Conservation (phyloP, 2,329 filamentous ascomycete genomes). For the Davidsoniella australis region DNA sequence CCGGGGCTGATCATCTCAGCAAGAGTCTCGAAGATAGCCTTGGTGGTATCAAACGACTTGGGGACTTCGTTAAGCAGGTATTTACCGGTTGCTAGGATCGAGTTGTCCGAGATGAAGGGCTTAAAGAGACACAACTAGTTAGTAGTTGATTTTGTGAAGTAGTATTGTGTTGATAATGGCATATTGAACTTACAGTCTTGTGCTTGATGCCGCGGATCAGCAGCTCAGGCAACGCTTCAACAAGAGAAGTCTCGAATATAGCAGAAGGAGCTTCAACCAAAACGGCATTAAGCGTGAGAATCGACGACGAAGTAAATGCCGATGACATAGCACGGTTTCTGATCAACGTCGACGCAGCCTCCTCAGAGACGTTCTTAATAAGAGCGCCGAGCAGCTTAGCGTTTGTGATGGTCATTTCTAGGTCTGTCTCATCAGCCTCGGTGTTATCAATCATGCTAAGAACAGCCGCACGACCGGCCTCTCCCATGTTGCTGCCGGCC, state of each 20-base stretch:
- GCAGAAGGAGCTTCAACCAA: slow-evolving; percentile 61
- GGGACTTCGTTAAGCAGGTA: slow-evolving; percentile 56
- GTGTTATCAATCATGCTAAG: slow-evolving; percentile 66
- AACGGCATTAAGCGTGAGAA: slow-evolving; percentile 77
- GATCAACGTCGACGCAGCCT: slow-evolving; percentile 41
- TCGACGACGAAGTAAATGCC: slow-evolving; percentile 59
- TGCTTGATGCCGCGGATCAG: slow-evolving; percentile 65
- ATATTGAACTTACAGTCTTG: slow-evolving; percentile 46
- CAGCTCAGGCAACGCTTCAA: slow-evolving; percentile 57
- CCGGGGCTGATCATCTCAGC: slow-evolving; percentile 62
- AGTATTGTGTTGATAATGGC: neutral
- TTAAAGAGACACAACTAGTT: slow-evolving; percentile 20
- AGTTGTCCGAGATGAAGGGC: slow-evolving; percentile 77
- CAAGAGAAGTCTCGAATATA: slow-evolving; percentile 47
- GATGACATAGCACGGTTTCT: slow-evolving; percentile 65
- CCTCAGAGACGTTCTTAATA: slow-evolving; percentile 65
- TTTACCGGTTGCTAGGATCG: slow-evolving; percentile 78
- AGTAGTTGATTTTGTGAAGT: slow-evolving; percentile 11
- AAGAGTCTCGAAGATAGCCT: slow-evolving; percentile 64
- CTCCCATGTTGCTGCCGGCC: slow-evolving; percentile 87
- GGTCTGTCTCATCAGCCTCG: slow-evolving; percentile 58
- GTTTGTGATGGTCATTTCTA: slow-evolving; percentile 72
- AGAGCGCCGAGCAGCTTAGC: slow-evolving; percentile 79
- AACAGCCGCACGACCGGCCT: slow-evolving; percentile 71
- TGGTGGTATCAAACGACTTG: slow-evolving; percentile 59